Base-by-base conservation (phyloP, 1,284 basidiomycete species). In the Austroboletus niveus region DNA sequence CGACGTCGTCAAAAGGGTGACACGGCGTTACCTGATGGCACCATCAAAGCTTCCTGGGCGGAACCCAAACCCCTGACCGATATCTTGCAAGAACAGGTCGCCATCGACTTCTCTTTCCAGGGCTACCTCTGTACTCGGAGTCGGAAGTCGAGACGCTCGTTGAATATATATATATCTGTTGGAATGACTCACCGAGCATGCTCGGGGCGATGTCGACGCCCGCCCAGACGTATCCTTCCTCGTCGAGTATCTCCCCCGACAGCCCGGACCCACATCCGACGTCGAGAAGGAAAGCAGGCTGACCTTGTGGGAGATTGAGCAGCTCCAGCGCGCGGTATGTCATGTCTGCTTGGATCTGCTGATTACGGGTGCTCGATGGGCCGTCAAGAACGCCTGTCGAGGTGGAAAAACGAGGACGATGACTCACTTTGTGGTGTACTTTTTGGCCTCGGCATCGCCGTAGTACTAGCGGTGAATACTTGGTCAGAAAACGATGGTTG, bases 261-360 rank as follows among this genome's bases (percentile, higher is more conserved):
- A 99, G 72, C 2, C 97, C 97, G n/a, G 91, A 94, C 6, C 97
- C 97, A 65, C 96, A 99, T 1, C 97, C 97, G 55, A 99, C 95
- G 69, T 99, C 97, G 36, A 99, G 83, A 11, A 99, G 73, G 63
- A 92, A 91, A 0, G 87, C 85, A 1, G 92, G 82, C 56, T 92
- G 77, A 45, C 83, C 85, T 49, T 77, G 77, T 3, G 94, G 89
- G 22, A 98, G 73, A 61, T 86, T 89, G 42, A 99, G 78, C 8
- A 99, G 80, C 68, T 99, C 96, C 41, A 99, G 73, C 1, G 95
- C 95, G 55, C 97, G 83, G 62, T 95, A 90, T 6, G 96, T 98
- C 97, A 99, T 99, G 61, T 97, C 89, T 7, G 94, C 89, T 70
- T 99, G 97, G 57, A 99, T 95, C 63, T 90, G 89, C 69, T 99